phyloP scores from a whole-genome alignment of 78 protist genomes.

The Tieghemostelium lacteum region DNA sequence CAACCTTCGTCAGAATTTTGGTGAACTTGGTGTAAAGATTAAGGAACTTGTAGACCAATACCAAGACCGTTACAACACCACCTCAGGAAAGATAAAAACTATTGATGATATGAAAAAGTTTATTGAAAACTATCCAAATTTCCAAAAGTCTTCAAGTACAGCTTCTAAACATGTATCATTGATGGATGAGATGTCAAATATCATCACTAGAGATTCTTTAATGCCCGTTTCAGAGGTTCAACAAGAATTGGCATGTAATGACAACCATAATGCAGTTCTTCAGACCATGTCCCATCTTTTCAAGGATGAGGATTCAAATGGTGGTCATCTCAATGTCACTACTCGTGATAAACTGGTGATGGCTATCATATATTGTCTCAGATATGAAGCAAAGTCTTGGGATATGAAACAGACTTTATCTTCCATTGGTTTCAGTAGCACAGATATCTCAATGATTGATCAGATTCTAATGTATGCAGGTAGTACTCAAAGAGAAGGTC shows the following conservation, averaged over 20 bases:
- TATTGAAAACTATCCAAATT: conserved; percentile 95
- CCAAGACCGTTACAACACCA: conserved; percentile 75
- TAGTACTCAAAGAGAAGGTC: conserved; percentile 67
- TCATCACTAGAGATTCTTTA: conserved; percentile 50
- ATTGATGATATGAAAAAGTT: conserved; percentile 95
- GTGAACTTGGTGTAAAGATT: conserved; percentile 93
- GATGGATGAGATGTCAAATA: conserved; percentile 65
- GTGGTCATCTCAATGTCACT: too few relatives aligned
- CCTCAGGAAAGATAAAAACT: background rate
- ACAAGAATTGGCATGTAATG: conserved; percentile 93
- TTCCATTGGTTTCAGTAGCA: conserved; percentile 16
- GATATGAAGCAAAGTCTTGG: conserved; percentile 88
- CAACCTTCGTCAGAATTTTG: conserved; percentile 91
- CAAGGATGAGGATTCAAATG: too few relatives aligned
- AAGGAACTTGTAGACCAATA: conserved; percentile 90
- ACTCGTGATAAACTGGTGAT: conserved; percentile 86
- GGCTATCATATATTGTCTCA: conserved; percentile 89
- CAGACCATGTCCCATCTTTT: background rate
- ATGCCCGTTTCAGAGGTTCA: conserved; percentile 90
- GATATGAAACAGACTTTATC: conserved; percentile 43
- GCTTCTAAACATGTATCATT: conserved; percentile 93
- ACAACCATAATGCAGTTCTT: conserved; percentile 55
- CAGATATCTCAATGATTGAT: conserved; percentile 24
- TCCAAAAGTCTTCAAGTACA: conserved; percentile 85
- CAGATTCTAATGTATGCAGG: conserved; percentile 89